phyloP scores from a whole-genome alignment of 2,329 filamentous ascomycete genomes.

The Penicillium oxalicum region DNA sequence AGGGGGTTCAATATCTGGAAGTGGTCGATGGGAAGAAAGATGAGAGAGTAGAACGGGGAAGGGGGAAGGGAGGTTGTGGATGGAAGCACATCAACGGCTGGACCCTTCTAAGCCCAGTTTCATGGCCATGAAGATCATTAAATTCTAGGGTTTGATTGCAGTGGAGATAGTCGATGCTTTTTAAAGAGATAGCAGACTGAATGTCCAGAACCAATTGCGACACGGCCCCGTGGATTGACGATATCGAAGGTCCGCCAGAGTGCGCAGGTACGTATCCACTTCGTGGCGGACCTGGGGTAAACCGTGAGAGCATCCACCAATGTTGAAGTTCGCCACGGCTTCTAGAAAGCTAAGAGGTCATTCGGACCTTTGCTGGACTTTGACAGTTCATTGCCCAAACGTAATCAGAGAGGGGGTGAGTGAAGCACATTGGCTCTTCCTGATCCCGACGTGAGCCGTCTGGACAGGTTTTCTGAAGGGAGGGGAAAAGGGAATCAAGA shows the following conservation, averaged over 20 bases:
- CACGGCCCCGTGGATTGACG: slow-evolving; percentile 20
- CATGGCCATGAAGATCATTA: slow-evolving; percentile 19
- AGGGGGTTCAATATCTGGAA: neutral
- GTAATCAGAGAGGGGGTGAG: slow-evolving; percentile 14
- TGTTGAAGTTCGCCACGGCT: slow-evolving; percentile 12
- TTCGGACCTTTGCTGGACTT: slow-evolving; percentile 13
- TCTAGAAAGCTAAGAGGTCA: slow-evolving; percentile 21
- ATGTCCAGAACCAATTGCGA: slow-evolving; percentile 20
- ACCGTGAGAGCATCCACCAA: slow-evolving; percentile 16
- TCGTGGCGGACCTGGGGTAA: slow-evolving; percentile 29
- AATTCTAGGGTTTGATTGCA: neutral
- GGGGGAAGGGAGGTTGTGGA: slow-evolving; percentile 4
- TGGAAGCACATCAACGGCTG: slow-evolving; percentile 13
- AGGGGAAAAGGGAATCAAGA: neutral
- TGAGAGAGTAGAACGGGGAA: neutral
- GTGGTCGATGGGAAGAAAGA: neutral
- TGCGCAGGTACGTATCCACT: slow-evolving; percentile 23
- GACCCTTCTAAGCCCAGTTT: slow-evolving; percentile 17
- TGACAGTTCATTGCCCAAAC: neutral
- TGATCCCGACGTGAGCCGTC: slow-evolving; percentile 18
- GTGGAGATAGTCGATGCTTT: slow-evolving; percentile 20
- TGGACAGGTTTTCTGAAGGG: slow-evolving; percentile 9
- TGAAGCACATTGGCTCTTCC: slow-evolving; percentile 10
- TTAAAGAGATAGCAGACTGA: slow-evolving; percentile 16
- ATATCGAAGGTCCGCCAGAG: slow-evolving; percentile 17